Evolutionary conservation across 306 rosid species (phyloP), one percentile per base, ranked within the genome.

Genomic region (Cicer cuneatum): DNA sequence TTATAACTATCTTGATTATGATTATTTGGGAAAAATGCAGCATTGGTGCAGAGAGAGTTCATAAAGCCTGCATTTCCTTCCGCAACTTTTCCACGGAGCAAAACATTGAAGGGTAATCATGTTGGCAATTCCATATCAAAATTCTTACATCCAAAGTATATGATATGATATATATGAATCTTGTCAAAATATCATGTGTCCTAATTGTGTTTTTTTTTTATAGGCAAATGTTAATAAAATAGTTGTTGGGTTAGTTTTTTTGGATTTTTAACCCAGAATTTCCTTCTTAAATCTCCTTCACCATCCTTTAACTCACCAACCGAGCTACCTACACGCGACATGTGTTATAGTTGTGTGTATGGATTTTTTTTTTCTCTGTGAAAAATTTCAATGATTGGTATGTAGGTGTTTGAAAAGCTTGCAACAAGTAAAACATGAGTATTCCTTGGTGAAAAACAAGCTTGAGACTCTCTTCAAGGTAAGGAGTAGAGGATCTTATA

Each of bases 11-110:
- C 7, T 16, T 49, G 51, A 42, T 45, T 35, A 73, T 83, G 40
- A 73, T 60, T 53, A 66, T 72, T 68, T 84, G 43, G 46, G 47
- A 45, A 46, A 21, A 71, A 79, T 51, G 78, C 88, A 93, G 98
- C 84, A 85, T 93, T 83, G 98, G 98, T 6, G 97, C 97, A 76
- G 90, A 90, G 71, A 87, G 91, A 78, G 86, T 90, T 81, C 95
- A 89, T 37, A 75, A 40, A 7, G 79, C 70, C 62, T 90, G 98
- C 86, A 77, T 85, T 83, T 74, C 83, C 37, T 90, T 93, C 64
- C 76, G 95, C 16, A 82, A 81, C 78, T 72, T 38, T 73, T 86
- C 89, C 12, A 87, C 90, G 39, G 89, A 63, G 48, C 76, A 83
- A 73, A 90, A 89, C 51, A 46, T 84, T 69, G 92, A 93, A 89